These are phyloP conservation scores for Hordeum vulgare DNA, from an alignment of 176 grass and related monocot species.

Conservation along the genomic window MorexV3_pseudomolecules_assembly NC_058520.1:554866742-554867241, in stretches of 20 bases:
- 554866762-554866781: not conserved
- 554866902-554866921: too few relatives aligned
- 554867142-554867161: slow-evolving; percentile 15
- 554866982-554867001: too few relatives aligned
- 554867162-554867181: slow-evolving; percentile 15
- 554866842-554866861: not conserved
- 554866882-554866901: too few relatives aligned
- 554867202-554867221: not conserved
- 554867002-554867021: too few relatives aligned
- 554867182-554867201: slow-evolving; percentile 15
- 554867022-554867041: too few relatives aligned
- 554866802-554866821: slow-evolving; percentile 4
- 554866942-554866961: too few relatives aligned
- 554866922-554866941: too few relatives aligned
- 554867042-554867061: not conserved
- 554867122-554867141: slow-evolving; percentile 28
- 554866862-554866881: not conserved
- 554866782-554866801: slow-evolving; percentile 5
- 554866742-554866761: not conserved
- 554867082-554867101: slow-evolving; percentile 14
- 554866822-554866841: slow-evolving; percentile 6
- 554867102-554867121: not conserved
- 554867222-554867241: slow-evolving; percentile 16
- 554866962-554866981: too few relatives aligned
- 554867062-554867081: slow-evolving; percentile 13